Evolutionary conservation across 2,329 filamentous ascomycete genomes (phyloP), one percentile per base, ranked within the genome.

Genomic region (Acrodontium crateriforme): DNA sequence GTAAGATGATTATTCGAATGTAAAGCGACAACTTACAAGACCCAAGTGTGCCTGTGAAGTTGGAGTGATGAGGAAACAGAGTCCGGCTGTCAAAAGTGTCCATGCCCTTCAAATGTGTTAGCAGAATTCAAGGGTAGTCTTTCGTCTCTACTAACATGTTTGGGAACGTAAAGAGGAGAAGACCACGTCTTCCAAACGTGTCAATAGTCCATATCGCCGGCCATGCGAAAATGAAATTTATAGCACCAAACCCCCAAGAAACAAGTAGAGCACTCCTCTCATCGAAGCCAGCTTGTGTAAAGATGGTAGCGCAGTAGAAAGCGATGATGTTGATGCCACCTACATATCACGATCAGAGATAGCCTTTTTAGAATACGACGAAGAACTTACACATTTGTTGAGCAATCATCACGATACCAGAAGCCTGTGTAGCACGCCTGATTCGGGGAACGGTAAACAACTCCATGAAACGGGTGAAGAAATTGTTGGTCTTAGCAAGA

Each of bases 361-460:
- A 41, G 42, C 13, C 24, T 32, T 9, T 26, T 27, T 23, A 15
- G 21, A n/a, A 17, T 28, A 9, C 18, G 4, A 22, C 13, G 4
- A 22, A 8, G n/a, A 12, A 8, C 20, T 22, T 22, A 22, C 32
- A 38, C 36, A 43, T 46, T 31, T 50, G 45, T 32, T 47, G 41
- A 2, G 45, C 47, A 17, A 52, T 39, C 49, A 52, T 62, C 25
- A 49, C 43, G 7, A 31, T 34, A 14, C 36, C 39, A 15, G 36
- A 38, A 6, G 40, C 46, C 13, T 39, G 25, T 2, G 39, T 47
- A 0, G 62, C 62, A 13, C 62, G 54, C 3, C 63, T 50, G 5
- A 63, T 49, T 1, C 63, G 54, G 4, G 62, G 62, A 5, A 66
- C 55, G 1, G 56, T 55, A 37, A 69, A 60, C 14, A 64, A 54